Evolutionary conservation across 1,139 yeast genomes (phyloP).

Genomic region (Blastobotrys petasosporus): DNA sequence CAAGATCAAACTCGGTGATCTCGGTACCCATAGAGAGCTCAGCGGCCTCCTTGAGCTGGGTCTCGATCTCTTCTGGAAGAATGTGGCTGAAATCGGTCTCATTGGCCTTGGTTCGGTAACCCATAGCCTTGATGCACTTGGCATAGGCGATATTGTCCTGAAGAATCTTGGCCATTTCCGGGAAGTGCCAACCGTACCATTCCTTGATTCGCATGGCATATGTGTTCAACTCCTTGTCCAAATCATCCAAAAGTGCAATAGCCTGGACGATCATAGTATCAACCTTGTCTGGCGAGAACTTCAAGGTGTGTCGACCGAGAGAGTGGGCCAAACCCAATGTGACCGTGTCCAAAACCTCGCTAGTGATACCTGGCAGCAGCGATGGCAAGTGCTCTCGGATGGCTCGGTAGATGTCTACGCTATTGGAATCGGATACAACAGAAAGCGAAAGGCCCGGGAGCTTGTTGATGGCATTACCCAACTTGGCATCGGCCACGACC

Average conservation of each 20-base stretch:
- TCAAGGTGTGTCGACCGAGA: conserved; percentile 93
- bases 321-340: conserved; percentile 91
- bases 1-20: conserved; percentile 80
- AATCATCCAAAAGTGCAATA: conserved; percentile 90
- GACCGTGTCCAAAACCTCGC: conserved; percentile 83
- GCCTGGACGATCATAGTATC: conserved; percentile 99
- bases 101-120: conserved; percentile 83
- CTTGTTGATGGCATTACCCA: conserved; percentile 94
- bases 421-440: conserved; percentile 90
- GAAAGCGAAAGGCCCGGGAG: conserved; percentile 75
- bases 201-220: conserved; percentile 96
- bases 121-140: conserved; percentile 79
- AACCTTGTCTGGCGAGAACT: conserved; percentile 95
- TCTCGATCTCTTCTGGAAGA: conserved; percentile 65
- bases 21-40: conserved; percentile 99
- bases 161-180: conserved; percentile 95
- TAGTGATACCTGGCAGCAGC: conserved; percentile 87
- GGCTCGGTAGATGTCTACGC: conserved; percentile 91
- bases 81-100: conserved; percentile 87
- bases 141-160: conserved; percentile 87
- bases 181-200: conserved; percentile 99
- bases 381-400: conserved; percentile 91
- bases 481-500: conserved; percentile 89
- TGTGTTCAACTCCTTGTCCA: conserved; percentile 95
- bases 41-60: conserved; percentile 74